These are phyloP conservation scores for Coemansia umbellata DNA, from an alignment of 192 early-diverging fungal species.

Conservation along the genomic window DNA sequence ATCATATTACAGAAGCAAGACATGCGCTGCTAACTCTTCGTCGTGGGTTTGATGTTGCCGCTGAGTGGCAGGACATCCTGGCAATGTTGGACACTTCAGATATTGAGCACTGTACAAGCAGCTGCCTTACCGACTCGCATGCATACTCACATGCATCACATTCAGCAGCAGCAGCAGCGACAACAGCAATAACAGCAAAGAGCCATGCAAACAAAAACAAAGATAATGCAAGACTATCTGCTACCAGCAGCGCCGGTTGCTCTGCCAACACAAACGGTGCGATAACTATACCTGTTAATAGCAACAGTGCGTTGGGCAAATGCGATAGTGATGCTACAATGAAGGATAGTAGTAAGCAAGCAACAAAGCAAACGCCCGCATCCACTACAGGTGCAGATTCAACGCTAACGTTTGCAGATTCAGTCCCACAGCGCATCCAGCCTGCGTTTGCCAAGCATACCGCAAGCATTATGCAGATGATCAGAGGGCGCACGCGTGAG, in stretches of 20 bases:
- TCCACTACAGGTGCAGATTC: not conserved
- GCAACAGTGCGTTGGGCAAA: not conserved
- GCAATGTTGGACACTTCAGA: constrained; percentile 14
- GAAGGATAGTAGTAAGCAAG: constrained; percentile 6
- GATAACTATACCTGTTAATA: too few relatives aligned
- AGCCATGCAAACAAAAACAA: too few relatives aligned
- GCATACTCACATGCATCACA: too few relatives aligned
- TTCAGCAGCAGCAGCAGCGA: too few relatives aligned
- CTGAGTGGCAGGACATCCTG: constrained; percentile 57
- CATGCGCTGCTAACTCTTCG: constrained; percentile 59
- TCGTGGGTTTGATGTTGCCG: constrained; percentile 54
- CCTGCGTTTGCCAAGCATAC: not conserved
- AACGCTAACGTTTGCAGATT: constrained; percentile 9
- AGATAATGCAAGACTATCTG: too few relatives aligned
- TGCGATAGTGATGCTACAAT: constrained; percentile 19
- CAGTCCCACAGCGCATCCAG: not conserved
- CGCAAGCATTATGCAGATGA: constrained; percentile 17
- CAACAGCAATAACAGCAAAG: too few relatives aligned
- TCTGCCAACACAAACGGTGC: too few relatives aligned
- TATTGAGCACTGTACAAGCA: not conserved
- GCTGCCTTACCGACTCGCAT: not conserved
- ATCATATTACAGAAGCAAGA: constrained; percentile 57
- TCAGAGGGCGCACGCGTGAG: constrained; percentile 29
- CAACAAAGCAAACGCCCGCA: not conserved
- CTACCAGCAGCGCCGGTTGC: too few relatives aligned